phyloP scores from a whole-genome alignment of 805 yeast species.

The Yueomyces sinensis region DNA sequence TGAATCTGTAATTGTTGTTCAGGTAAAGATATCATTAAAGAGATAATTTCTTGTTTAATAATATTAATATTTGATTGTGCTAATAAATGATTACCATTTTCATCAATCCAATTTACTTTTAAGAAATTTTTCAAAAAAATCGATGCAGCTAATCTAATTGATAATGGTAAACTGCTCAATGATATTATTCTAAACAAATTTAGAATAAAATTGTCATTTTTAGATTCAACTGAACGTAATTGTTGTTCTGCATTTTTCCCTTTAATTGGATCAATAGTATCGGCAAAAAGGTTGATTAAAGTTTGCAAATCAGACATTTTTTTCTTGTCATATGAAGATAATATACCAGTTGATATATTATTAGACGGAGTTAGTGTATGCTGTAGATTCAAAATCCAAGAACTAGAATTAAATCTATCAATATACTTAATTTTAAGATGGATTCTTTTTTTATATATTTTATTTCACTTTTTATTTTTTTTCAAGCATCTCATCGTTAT shows the following conservation, averaged over 20 bases:
- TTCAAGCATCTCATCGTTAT: no score
- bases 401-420: no score
- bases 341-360: no score
- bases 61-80: constrained; percentile 46
- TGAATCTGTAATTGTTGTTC: constrained; percentile 76
- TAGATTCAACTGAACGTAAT: constrained; percentile 47
- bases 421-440: no score
- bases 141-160: constrained; percentile 77
- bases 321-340: no score
- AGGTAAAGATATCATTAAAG: constrained; percentile 77
- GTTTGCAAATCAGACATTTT: constrained; percentile 36
- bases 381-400: no score
- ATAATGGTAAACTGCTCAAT: constrained; percentile 33
- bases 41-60: constrained; percentile 65
- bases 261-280: constrained; percentile 49
- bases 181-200: constrained; percentile 69
- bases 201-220: constrained; percentile 57
- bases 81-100: constrained; percentile 66
- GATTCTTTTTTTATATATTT: no score
- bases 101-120: constrained; percentile 80
- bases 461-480: no score
- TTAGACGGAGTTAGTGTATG: no score
- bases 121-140: constrained; percentile 81
- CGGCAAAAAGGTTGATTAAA: constrained; percentile 42
- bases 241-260: constrained; percentile 57